phyloP scores from a whole-genome alignment of 2,329 filamentous ascomycete species.

The Thelonectria blattea region DNA sequence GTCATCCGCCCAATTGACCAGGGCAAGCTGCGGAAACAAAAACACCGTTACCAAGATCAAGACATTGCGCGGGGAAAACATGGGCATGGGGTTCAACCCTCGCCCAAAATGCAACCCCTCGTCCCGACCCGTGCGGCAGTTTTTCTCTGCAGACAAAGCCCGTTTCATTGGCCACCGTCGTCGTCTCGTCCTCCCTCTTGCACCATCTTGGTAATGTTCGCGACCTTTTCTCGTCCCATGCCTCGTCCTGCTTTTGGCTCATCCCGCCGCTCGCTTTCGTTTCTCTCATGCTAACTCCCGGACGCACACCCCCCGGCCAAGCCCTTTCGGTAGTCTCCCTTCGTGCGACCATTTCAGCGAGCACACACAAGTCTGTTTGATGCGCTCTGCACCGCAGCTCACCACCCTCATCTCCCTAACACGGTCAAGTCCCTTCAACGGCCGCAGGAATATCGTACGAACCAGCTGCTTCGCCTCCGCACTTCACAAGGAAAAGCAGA shows the following conservation, averaged over 20 bases:
- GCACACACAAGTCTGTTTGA: neutral
- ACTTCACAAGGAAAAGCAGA: constrained; percentile 15
- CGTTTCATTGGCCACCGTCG: neutral
- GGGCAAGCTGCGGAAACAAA: neutral
- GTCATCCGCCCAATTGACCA: neutral
- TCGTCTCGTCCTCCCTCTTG: neutral
- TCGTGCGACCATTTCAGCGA: neutral
- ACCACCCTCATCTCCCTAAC: constrained; percentile 14
- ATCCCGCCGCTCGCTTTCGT: neutral
- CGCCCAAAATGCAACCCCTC: neutral
- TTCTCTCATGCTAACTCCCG: constrained; percentile 4
- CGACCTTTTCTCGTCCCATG: constrained; percentile 5
- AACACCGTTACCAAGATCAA: neutral
- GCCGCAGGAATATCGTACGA: constrained; percentile 12
- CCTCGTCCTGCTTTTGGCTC: neutral
- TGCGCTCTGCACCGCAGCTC: constrained; percentile 1
- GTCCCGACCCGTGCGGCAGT: constrained; percentile 5
- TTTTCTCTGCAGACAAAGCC: neutral
- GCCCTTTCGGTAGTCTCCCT: constrained; percentile 13
- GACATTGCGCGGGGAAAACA: too few relatives aligned
- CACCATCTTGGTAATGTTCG: constrained; percentile 18
- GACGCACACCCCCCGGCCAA: constrained; percentile 13
- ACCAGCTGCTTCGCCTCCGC: constrained; percentile 14
- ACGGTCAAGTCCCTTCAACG: constrained; percentile 1
- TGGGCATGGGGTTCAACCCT: neutral